A percentile compares a stretch with the other conserved stretches of the same genome.
phyloP scores from a whole-genome alignment of 1,284 basidiomycete genomes.

The Anthracocystis setariae region DNA sequence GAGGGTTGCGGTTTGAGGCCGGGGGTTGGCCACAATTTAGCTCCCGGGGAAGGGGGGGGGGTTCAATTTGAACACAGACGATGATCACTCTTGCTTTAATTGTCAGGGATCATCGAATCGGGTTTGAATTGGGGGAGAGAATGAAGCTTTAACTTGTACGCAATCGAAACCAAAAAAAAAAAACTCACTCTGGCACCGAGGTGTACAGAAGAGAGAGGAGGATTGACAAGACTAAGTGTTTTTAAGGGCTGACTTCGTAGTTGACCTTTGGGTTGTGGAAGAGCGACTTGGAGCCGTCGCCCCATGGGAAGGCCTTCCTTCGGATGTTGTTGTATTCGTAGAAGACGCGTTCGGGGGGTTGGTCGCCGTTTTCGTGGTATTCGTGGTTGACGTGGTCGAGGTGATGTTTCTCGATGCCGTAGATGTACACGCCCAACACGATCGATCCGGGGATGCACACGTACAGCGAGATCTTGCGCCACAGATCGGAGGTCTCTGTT shows the following conservation, averaged over 20 bases:
- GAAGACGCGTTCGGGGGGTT: conserved; percentile 57
- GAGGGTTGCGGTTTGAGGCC: too few species aligned
- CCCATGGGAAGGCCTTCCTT: conserved; percentile 60
- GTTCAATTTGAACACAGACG: too few species aligned
- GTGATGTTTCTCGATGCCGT: conserved; percentile 63
- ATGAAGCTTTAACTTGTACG: too few species aligned
- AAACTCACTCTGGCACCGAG: too few species aligned
- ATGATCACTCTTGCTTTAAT: too few species aligned
- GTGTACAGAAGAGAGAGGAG: too few species aligned
- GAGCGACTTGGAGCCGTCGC: conserved; percentile 54
- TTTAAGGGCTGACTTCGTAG: conserved; percentile 43
- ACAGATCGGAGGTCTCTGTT: conserved; percentile 61
- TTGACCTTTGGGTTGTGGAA: conserved; percentile 64
- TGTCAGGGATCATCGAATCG: too few species aligned
- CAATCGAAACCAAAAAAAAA: too few species aligned
- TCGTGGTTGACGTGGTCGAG: conserved; percentile 58
- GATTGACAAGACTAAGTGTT: too few species aligned
- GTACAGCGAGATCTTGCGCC: conserved; percentile 62
- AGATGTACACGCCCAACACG: conserved; percentile 63
- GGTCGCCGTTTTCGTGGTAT: conserved; percentile 59
- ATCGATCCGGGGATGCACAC: conserved; percentile 59
- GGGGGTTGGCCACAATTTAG: too few species aligned
- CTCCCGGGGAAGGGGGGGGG: too few species aligned
- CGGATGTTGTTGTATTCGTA: conserved; percentile 65
- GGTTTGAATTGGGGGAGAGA: too few species aligned